Conservation (phyloP, 2,329 filamentous ascomycete species). For the Phialocephala subalpina region DNA sequence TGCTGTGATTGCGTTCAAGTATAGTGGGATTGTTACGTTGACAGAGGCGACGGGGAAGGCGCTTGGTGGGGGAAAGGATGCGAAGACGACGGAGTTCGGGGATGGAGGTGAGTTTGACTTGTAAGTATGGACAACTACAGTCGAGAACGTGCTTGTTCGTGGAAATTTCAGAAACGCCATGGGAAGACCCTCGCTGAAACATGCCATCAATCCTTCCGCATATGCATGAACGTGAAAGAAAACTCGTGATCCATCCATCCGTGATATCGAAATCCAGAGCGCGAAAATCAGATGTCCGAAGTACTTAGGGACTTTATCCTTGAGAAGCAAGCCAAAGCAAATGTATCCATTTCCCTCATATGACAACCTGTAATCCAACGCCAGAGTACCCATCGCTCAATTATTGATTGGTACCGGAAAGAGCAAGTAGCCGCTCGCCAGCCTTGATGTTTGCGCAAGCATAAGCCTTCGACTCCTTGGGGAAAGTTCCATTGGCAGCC, state of each 20-base stretch:
- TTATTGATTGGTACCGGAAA: conserved; percentile 32
- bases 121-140: conserved; percentile 13
- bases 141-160: conserved; percentile 15
- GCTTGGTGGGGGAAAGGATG: conserved; percentile 45
- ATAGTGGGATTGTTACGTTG: conserved; percentile 49
- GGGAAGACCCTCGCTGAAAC: conserved; percentile 30
- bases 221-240: conserved; percentile 32
- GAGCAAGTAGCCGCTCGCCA: conserved; percentile 61
- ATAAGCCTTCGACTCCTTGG: conserved; percentile 74
- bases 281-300: neutral
- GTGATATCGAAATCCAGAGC: conserved; percentile 4
- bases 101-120: conserved; percentile 47
- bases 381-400: conserved; percentile 8
- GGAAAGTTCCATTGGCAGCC: conserved; percentile 88
- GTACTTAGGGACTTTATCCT: conserved; percentile 16
- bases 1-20: conserved; percentile 48
- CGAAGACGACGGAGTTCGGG: conserved; percentile 50
- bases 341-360: conserved; percentile 13
- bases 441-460: conserved; percentile 69
- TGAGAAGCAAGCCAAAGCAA: conserved; percentile 13
- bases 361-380: conserved; percentile 18
- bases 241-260: conserved; percentile 20
- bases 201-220: conserved; percentile 29
- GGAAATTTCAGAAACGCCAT: conserved; percentile 35
- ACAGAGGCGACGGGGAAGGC: conserved; percentile 45